Evolutionary conservation across 2,329 filamentous ascomycete species (phyloP).

Genomic region (Trichoderma sp.): DNA sequence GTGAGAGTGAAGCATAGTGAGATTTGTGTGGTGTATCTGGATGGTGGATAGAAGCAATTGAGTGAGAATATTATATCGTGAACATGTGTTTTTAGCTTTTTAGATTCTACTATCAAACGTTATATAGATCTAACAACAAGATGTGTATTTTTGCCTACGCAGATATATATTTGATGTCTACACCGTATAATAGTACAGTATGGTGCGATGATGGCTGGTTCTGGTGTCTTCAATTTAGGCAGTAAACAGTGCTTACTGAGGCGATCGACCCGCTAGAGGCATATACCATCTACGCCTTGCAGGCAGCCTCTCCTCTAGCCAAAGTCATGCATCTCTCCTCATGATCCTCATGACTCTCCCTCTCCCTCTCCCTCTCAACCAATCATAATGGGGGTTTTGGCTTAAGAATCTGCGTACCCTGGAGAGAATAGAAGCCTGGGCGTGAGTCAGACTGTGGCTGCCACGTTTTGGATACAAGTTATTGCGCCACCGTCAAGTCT

Average conservation of each 20-base stretch:
- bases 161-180: neutral
- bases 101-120: neutral
- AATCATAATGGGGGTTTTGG: neutral
- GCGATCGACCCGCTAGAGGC: conserved; percentile 14
- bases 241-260: conserved; percentile 8
- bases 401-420: neutral
- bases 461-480: neutral
- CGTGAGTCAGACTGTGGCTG: neutral
- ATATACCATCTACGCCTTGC: neutral
- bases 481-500: neutral
- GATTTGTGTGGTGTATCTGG: neutral
- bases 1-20: neutral
- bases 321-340: neutral
- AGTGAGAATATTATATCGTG: neutral
- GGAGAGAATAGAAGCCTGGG: neutral
- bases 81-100: neutral
- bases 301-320: neutral
- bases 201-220: neutral
- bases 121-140: neutral
- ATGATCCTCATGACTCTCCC: neutral
- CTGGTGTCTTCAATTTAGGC: neutral
- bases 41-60: neutral
- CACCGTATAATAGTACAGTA: neutral
- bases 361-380: neutral
- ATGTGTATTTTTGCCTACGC: neutral